Evolutionary conservation across 768 basidiomycete species (phyloP).

Genomic region (Pisolithus tinctorius): DNA sequence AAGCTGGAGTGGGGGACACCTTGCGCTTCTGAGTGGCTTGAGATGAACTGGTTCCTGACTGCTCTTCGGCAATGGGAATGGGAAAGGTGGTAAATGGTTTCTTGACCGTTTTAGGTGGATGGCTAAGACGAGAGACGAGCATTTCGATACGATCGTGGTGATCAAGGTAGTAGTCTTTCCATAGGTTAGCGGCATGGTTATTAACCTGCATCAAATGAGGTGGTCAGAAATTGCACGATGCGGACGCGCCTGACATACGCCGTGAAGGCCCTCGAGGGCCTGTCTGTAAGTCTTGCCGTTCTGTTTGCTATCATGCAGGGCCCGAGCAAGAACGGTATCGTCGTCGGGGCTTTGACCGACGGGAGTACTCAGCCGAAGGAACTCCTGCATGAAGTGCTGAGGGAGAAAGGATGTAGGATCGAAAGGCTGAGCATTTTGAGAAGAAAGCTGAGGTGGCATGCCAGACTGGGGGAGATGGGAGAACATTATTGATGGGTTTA

Average conservation of each 20-base stretch:
- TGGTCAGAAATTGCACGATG: background rate
- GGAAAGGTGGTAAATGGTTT: slow-evolving; percentile 17
- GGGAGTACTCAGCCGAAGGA: slow-evolving; percentile 46
- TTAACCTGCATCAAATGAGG: slow-evolving; percentile 29
- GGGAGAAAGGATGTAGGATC: slow-evolving; percentile 35
- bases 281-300: slow-evolving; percentile 50
- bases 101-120: slow-evolving; percentile 24
- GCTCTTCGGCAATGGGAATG: slow-evolving; percentile 6
- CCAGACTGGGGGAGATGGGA: slow-evolving; percentile 7
- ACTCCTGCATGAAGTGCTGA: slow-evolving; percentile 52
- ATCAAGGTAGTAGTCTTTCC: slow-evolving; percentile 80
- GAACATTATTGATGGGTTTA: slow-evolving; percentile 30
- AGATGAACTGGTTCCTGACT: slow-evolving; percentile 9
- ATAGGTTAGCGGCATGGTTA: slow-evolving; percentile 48
- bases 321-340: slow-evolving; percentile 51
- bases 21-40: slow-evolving; percentile 34
- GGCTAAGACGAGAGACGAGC: slow-evolving; percentile 18
- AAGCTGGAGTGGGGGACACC: slow-evolving; percentile 8
- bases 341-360: slow-evolving; percentile 45
- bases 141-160: slow-evolving; percentile 55
- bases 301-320: slow-evolving; percentile 31
- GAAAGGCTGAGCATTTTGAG: slow-evolving; percentile 15
- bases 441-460: slow-evolving; percentile 16
- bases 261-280: slow-evolving; percentile 61
- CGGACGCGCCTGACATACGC: slow-evolving; percentile 36